phyloP scores from a whole-genome alignment of 768 basidiomycete species.

The Mrakia frigida region DNA sequence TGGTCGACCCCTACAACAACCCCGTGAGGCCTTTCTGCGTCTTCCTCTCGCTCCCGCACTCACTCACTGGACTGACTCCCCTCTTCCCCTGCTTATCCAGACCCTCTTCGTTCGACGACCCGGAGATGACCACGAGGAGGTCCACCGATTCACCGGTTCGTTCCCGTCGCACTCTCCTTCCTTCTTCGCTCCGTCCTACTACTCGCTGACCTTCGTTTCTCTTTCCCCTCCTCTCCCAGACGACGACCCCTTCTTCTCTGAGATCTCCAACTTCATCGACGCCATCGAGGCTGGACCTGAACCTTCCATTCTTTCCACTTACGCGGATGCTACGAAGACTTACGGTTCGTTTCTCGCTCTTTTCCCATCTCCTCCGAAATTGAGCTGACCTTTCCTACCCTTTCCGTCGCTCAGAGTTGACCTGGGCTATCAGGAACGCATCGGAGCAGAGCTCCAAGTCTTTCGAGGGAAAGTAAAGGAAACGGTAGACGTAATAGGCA shows the following conservation, averaged over 20 bases:
- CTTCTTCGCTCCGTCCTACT: neutral
- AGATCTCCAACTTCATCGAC: constrained; percentile 83
- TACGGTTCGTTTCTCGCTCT: constrained; percentile 34
- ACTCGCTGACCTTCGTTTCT: neutral
- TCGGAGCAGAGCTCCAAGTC: neutral
- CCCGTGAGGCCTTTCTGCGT: constrained; percentile 47
- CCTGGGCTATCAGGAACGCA: neutral
- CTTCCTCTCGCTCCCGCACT: neutral
- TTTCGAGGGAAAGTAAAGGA: neutral
- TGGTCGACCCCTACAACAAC: constrained; percentile 80
- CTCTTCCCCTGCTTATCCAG: neutral
- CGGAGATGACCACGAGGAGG: constrained; percentile 46
- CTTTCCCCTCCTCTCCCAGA: neutral
- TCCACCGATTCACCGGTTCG: constrained; percentile 34
- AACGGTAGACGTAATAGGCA: neutral
- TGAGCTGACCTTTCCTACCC: neutral
- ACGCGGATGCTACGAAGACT: constrained; percentile 59
- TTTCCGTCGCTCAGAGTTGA: neutral
- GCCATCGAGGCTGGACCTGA: constrained; percentile 80
- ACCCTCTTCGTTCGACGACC: constrained; percentile 68
- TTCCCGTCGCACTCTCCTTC: neutral
- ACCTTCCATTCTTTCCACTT: constrained; percentile 71
- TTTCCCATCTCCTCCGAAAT: neutral
- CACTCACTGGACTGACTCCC: too few relatives aligned
- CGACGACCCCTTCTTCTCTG: constrained; percentile 59